Conservation (phyloP, 2,329 filamentous ascomycete genomes). For the Metarhizium rileyi region DNA sequence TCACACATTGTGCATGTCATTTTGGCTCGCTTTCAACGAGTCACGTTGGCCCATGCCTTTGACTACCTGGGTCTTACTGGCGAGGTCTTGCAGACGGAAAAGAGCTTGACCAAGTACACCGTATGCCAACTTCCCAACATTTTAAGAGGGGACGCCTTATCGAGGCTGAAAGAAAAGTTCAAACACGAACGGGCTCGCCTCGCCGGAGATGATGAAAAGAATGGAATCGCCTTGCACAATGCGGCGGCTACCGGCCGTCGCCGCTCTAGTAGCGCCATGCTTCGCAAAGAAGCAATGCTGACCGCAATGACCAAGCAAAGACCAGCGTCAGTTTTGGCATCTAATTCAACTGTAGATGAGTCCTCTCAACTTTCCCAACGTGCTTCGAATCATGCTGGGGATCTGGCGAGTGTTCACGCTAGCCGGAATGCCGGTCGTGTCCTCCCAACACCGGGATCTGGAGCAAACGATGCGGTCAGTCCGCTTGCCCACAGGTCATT, state of each 20-base stretch:
- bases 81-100: constrained; percentile 87
- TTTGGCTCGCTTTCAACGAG: constrained; percentile 82
- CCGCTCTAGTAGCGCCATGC: constrained; percentile 60
- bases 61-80: constrained; percentile 86
- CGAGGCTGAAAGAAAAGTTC: constrained; percentile 89
- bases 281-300: constrained; percentile 71
- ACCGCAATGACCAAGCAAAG: constrained; percentile 49
- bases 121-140: constrained; percentile 87
- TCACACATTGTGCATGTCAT: constrained; percentile 98
- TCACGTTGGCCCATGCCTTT: constrained; percentile 90
- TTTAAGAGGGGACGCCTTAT: constrained; percentile 71
- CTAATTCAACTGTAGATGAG: constrained; percentile 23
- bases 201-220: constrained; percentile 65
- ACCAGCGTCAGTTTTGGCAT: constrained; percentile 32
- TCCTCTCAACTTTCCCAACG: constrained; percentile 32
- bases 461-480: constrained; percentile 26
- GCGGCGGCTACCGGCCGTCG: constrained; percentile 53
- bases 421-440: constrained; percentile 48
- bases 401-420: constrained; percentile 69
- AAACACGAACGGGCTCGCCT: constrained; percentile 72
- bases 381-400: constrained; percentile 56
- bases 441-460: constrained; percentile 11
- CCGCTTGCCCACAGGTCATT: constrained; percentile 42
- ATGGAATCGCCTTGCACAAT: constrained; percentile 94
- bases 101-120: constrained; percentile 87